Evolutionary conservation across 495 filamentous ascomycete genomes (phyloP).

Genomic region (Penicillium atrosanguineum): DNA sequence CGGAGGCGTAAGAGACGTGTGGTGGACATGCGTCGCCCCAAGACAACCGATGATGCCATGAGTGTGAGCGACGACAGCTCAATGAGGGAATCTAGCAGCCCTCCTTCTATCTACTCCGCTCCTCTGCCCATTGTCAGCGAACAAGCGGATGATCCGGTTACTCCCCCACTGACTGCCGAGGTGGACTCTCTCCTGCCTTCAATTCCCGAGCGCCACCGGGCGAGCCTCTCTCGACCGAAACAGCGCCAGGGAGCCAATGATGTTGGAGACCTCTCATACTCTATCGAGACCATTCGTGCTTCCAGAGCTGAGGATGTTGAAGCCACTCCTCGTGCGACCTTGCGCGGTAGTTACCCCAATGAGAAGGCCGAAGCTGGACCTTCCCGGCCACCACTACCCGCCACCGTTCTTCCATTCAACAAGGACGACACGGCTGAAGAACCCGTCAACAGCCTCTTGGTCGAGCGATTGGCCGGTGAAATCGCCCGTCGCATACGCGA

Average conservation of each 20-base stretch:
- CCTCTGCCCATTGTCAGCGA: conserved; percentile 42
- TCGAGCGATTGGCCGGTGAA: conserved; percentile 87
- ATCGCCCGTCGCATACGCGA: conserved; percentile 83
- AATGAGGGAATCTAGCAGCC: conserved; percentile 36
- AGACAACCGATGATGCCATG: conserved; percentile 54
- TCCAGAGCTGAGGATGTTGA: conserved; percentile 32
- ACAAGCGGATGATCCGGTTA: conserved; percentile 45
- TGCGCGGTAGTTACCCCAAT: conserved; percentile 13
- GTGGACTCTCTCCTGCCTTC: conserved; percentile 33
- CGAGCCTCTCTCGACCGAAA: conserved; percentile 30
- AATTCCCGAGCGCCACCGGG: conserved; percentile 40
- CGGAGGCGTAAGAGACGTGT: conserved; percentile 90
- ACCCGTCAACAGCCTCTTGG: conserved; percentile 80
- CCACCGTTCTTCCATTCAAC: conserved; percentile 36
- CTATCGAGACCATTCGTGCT: conserved; percentile 21
- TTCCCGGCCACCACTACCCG: conserved; percentile 30
- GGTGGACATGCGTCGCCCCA: conserved; percentile 76
- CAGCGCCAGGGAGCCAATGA: conserved; percentile 23
- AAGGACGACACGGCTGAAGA: conserved; percentile 39
- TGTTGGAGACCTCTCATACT: conserved; percentile 28
- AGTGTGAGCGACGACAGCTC: conserved; percentile 52
- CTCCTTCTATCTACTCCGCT: conserved; percentile 42
- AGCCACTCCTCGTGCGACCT: conserved; percentile 35
- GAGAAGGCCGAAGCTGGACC: conserved; percentile 36
- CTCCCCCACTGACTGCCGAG: conserved; percentile 40